Conservation (phyloP, 495 filamentous ascomycete genomes). For the Bacidia rubella region DNA sequence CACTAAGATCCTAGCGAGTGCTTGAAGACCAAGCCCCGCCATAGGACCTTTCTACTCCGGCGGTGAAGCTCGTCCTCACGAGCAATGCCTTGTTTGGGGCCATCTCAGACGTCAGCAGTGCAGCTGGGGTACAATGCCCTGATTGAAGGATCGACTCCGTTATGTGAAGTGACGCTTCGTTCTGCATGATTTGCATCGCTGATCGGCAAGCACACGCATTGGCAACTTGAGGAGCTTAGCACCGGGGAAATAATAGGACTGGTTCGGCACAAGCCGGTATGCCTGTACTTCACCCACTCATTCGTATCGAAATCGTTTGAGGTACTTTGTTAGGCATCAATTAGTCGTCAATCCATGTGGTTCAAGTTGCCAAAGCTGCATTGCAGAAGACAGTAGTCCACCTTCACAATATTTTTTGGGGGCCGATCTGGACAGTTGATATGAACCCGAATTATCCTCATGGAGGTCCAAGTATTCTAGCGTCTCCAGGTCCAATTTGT, state of each 20-base stretch:
- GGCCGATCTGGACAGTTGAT: no score
- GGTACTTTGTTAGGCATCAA: neutral
- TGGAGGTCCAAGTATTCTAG: no score
- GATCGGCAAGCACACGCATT: neutral
- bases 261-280: no score
- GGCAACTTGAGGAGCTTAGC: no score
- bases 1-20: neutral
- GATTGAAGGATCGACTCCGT: neutral
- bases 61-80: neutral
- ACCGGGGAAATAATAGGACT: no score
- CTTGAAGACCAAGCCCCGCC: neutral
- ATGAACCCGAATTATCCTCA: no score
- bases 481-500: no score
- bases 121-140: neutral
- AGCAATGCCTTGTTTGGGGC: neutral
- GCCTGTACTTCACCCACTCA: no score
- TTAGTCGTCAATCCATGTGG: neutral
- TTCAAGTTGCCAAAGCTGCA: neutral
- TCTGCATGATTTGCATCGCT: neutral
- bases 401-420: no score
- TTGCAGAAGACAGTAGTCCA: no score
- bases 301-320: neutral
- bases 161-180: neutral
- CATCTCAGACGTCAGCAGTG: neutral
- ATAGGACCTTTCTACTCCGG: neutral